Evolutionary conservation across 768 basidiomycete species (phyloP).

Genomic region (Lepiota venenata): DNA sequence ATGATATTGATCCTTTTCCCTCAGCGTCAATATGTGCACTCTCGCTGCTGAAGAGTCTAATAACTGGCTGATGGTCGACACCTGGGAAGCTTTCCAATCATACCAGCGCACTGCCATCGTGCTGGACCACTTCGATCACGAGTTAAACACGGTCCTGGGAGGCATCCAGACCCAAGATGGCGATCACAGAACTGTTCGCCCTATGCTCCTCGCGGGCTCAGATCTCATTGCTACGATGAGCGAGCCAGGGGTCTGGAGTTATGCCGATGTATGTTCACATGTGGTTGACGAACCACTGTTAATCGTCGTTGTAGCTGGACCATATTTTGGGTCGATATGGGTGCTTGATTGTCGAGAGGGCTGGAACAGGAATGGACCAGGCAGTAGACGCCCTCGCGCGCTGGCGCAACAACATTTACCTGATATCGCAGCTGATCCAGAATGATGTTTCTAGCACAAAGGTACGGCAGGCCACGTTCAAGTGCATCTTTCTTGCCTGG

Average conservation of each 20-base stretch:
- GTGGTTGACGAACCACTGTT: constrained; percentile 7
- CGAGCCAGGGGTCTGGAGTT: constrained; percentile 97
- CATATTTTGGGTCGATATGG: constrained; percentile 96
- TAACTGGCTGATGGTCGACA: constrained; percentile 95
- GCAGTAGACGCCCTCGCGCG: constrained; percentile 71
- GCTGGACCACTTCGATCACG: constrained; percentile 94
- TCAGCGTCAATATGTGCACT: constrained; percentile 82
- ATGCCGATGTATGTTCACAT: constrained; percentile 74
- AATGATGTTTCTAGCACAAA: constrained; percentile 98
- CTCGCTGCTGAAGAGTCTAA: constrained; percentile 89
- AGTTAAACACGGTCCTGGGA: constrained; percentile 84
- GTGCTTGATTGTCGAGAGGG: constrained; percentile 91
- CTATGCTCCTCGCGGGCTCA: constrained; percentile 97
- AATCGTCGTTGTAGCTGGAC: constrained; percentile 60
- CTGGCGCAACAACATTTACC: constrained; percentile 82
- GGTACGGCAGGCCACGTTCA: constrained; percentile 30
- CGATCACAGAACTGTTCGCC: constrained; percentile 68
- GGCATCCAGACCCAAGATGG: constrained; percentile 75
- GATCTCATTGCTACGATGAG: constrained; percentile 98
- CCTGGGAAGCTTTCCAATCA: constrained; percentile 94
- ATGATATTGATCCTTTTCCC: constrained; percentile 21
- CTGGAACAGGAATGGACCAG: constrained; percentile 89
- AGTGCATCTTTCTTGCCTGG: background rate
- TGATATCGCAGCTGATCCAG: constrained; percentile 92
- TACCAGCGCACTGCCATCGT: constrained; percentile 98